Evolutionary conservation across 345 rosid genomes (phyloP), one percentile per base, ranked within the genome.

Genomic region (Gossypium anomalum): DNA sequence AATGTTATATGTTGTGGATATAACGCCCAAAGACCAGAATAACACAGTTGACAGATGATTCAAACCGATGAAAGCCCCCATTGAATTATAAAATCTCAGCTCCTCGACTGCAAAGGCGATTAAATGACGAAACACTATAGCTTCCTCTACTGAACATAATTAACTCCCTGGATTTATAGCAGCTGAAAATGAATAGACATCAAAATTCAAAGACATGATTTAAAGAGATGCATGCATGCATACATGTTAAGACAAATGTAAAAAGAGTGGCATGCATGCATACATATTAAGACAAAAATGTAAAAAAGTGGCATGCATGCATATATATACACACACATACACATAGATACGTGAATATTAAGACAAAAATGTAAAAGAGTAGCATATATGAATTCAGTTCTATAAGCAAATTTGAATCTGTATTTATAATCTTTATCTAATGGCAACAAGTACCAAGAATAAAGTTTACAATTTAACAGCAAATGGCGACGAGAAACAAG

Each of bases 391-490:
- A 44, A 41, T 63, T 47, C 51, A 66, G 56, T 48, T 74, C 70
- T 78, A 67, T 70, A 75, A 70, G 11, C 77, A 79, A 52, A 62
- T 53, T 47, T 63, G 29, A 74, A 70, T 51, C 57, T 29, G 59
- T 70, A 78, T 66, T 71, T 34, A 34, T 34, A 34, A 34, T 34
- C 6, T 34, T 34, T 34, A 4, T 34, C 41, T 5, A 76, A 56
- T 59, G 71, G 68, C 74, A 75, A 72, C 45, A 58, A 44, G 59
- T 70, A 70, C 73, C 76, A 77, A 77, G 45, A 34, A 45, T 60
- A 47, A 51, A 67, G 73, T 84, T 67, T 76, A 84, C 86, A 84
- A 72, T 64, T 67, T 72, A 71, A 53, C 7, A 34, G 78, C 78
- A 75, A 66, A 73, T 67, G 64, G 25, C 47, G 43, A 23, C 11